Conservation (phyloP, 177 flowering plant genomes). For the Vitis hybrid region DNA sequence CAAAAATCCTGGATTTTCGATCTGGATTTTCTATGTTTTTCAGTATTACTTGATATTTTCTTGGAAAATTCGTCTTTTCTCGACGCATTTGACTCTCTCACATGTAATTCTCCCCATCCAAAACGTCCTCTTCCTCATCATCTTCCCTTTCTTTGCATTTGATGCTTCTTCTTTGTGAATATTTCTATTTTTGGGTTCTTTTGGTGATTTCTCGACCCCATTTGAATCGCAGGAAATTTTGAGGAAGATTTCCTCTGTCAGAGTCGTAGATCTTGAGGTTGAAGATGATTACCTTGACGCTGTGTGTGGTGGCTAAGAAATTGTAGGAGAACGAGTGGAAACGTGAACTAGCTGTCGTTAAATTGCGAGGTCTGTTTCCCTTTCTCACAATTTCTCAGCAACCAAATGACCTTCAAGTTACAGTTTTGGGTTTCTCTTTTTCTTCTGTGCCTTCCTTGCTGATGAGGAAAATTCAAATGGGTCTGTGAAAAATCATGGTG, state of each 20-base stretch:
- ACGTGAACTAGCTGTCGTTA: background rate
- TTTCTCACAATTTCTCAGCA: background rate
- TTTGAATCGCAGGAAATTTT: slow-evolving; percentile 1
- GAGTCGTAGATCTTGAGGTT: slow-evolving; percentile 27
- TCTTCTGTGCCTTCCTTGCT: background rate
- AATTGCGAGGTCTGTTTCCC: background rate
- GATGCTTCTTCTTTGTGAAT: background rate
- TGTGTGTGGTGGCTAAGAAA: background rate
- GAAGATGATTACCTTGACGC: background rate
- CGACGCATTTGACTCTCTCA: no score
- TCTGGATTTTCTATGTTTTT: no score
- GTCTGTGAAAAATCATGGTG: background rate
- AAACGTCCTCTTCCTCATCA: no score
- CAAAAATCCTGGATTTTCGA: no score
- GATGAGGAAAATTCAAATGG: background rate
- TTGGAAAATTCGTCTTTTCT: no score
- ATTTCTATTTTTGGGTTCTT: background rate
- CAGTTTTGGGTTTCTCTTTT: background rate
- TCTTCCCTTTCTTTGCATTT: no score
- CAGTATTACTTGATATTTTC: no score
- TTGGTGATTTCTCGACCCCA: no score
- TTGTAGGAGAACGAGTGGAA: background rate
- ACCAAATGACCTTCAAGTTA: background rate
- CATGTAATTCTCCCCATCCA: no score
- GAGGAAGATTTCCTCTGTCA: background rate